These are phyloP conservation scores for Xerophyta viscosa DNA, from an alignment of 106 monocot genomes.

Conservation along the genomic window DNA sequence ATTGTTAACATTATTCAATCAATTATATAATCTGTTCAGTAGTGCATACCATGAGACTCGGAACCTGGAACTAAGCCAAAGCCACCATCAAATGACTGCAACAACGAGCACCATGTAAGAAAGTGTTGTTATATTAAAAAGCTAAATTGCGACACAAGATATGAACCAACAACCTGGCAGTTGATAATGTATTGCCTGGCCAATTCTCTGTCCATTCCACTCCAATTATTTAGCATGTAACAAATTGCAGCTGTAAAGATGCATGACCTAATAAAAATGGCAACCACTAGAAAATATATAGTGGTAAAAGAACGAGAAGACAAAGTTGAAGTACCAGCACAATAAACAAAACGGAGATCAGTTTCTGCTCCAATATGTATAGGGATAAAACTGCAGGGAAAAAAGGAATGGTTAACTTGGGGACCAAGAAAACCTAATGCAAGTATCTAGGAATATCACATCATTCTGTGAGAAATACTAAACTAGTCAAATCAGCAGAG, in stretches of 20 bases:
- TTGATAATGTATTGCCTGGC: conserved; percentile 68
- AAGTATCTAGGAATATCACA: too few species aligned
- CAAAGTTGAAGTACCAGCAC: conserved; percentile 60
- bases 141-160: too few species aligned
- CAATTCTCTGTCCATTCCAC: conserved; percentile 71
- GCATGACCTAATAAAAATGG: neutral
- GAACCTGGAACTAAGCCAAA: conserved; percentile 91
- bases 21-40: too few species aligned
- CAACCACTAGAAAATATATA: neutral
- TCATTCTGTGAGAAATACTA: too few species aligned
- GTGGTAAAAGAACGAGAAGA: conserved; percentile 1
- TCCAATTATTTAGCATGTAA: conserved; percentile 75
- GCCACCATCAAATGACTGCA: conserved; percentile 99
- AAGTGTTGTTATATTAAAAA: too few species aligned
- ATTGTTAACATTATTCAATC: too few species aligned
- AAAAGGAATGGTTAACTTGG: too few species aligned
- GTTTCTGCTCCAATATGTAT: conserved; percentile 79
- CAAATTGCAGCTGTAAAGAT: conserved; percentile 81
- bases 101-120: neutral
- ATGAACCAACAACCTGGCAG: conserved; percentile 57
- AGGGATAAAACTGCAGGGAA: conserved; percentile 70
- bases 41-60: conserved; percentile 98
- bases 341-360: conserved; percentile 95
- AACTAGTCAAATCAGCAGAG: too few species aligned
- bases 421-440: too few species aligned